Evolutionary conservation across 306 rosid species (phyloP).

Genomic region (Castanea crenata): DNA sequence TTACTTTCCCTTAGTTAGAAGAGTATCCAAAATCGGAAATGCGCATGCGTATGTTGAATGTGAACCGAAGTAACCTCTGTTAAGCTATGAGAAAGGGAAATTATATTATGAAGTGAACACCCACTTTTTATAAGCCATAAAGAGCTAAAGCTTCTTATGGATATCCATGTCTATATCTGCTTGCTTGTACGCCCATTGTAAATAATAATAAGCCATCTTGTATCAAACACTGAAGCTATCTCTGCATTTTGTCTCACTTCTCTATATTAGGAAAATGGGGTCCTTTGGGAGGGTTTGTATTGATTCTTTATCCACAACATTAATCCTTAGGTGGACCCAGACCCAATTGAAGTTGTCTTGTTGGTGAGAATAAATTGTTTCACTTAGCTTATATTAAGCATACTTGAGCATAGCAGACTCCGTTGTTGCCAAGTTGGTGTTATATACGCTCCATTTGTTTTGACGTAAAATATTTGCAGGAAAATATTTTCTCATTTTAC

Average conservation of each 20-base stretch:
- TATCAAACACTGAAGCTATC: background rate
- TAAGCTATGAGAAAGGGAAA: background rate
- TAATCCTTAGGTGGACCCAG: background rate
- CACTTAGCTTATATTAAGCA: background rate
- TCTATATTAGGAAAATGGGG: background rate
- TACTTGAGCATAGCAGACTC: background rate
- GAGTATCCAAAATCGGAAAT: background rate
- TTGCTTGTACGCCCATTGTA: background rate
- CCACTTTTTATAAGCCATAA: background rate
- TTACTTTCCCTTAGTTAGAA: no score
- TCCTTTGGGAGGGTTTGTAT: background rate
- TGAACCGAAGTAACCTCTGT: background rate
- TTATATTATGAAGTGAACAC: background rate
- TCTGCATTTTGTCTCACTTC: background rate
- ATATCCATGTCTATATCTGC: background rate
- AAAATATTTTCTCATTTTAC: no score
- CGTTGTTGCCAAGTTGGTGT: background rate
- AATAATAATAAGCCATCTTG: background rate
- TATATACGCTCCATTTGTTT: background rate
- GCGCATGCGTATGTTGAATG: background rate
- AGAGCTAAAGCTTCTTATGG: background rate
- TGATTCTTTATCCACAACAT: background rate
- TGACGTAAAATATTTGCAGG: no score
- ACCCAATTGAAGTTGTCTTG: background rate
- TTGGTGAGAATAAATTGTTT: background rate